Conservation (phyloP, 2,329 filamentous ascomycete species). For the Colletotrichum trifolii region DNA sequence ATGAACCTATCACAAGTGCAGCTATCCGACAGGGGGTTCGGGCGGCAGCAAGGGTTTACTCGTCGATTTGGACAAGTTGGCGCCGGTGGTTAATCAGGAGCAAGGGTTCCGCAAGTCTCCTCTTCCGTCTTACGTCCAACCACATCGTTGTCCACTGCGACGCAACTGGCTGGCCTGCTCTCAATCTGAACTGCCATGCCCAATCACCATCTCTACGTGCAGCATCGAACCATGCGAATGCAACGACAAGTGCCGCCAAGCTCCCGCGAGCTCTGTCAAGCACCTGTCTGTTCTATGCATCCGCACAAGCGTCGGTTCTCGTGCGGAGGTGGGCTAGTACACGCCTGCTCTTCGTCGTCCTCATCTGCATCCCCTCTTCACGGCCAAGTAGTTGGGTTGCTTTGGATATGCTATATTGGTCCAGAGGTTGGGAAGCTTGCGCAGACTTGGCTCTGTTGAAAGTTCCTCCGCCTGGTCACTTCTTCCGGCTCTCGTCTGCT, state of each 20-base stretch:
- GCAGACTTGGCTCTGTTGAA: constrained; percentile 24
- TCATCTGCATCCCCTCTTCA: constrained; percentile 13
- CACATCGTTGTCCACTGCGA: constrained; percentile 45
- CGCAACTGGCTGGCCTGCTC: constrained; percentile 35
- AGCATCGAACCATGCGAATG: constrained; percentile 41
- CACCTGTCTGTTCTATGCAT: constrained; percentile 4
- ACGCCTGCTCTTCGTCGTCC: constrained; percentile 11
- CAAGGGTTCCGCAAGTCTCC: constrained; percentile 29
- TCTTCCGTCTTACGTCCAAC: constrained; percentile 32
- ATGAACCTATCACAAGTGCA: constrained; percentile 45
- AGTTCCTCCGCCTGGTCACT: neutral
- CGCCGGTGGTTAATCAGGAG: constrained; percentile 28
- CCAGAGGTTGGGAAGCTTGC: constrained; percentile 25
- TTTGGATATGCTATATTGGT: constrained; percentile 35
- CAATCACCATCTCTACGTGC: constrained; percentile 34
- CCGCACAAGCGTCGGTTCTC: constrained; percentile 8
- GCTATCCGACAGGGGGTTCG: constrained; percentile 34
- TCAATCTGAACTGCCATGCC: constrained; percentile 24
- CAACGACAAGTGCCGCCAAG: constrained; percentile 42
- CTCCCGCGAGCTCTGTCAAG: constrained; percentile 28
- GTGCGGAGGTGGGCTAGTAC: constrained; percentile 13
- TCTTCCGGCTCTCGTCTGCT: neutral
- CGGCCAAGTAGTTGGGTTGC: constrained; percentile 16
- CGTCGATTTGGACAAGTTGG: constrained; percentile 37
- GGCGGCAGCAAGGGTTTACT: constrained; percentile 42